Conservation (phyloP, 2,329 filamentous ascomycete genomes). For the Talaromyces sp. region DNA sequence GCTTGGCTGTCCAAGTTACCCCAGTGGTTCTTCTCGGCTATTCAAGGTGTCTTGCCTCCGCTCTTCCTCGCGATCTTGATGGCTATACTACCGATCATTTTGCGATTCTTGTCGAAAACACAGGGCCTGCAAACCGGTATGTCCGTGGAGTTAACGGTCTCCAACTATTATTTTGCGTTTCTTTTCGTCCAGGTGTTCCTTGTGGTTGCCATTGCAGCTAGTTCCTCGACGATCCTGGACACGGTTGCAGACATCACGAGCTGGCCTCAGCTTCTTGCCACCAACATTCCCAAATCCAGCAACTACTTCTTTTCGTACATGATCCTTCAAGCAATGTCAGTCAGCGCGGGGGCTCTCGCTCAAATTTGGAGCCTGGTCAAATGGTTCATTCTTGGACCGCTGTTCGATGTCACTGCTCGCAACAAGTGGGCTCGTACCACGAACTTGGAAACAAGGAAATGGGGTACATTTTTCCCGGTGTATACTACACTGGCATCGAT, state of each 20-base stretch:
- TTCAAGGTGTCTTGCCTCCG: slow-evolving; percentile 84
- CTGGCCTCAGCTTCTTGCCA: slow-evolving; percentile 66
- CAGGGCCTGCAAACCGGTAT: slow-evolving; percentile 81
- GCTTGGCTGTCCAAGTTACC: slow-evolving; percentile 62
- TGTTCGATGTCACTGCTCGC: slow-evolving; percentile 74
- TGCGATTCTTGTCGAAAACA: slow-evolving; percentile 65
- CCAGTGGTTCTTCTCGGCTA: slow-evolving; percentile 54
- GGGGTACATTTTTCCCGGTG: slow-evolving; percentile 91
- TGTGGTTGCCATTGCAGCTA: slow-evolving; percentile 79
- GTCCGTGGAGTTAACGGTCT: slow-evolving; percentile 73
- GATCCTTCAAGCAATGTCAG: slow-evolving; percentile 86
- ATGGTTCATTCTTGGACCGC: slow-evolving; percentile 75
- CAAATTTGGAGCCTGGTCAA: slow-evolving; percentile 73
- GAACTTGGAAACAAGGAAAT: slow-evolving; percentile 68
- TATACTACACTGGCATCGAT: slow-evolving; percentile 98
- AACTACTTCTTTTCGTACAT: slow-evolving; percentile 99
- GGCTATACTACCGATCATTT: slow-evolving; percentile 71
- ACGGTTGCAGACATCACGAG: slow-evolving; percentile 62
- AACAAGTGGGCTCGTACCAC: slow-evolving; percentile 86
- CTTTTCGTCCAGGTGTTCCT: slow-evolving; percentile 93
- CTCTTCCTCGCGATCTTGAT: slow-evolving; percentile 71
- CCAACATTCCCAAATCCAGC: slow-evolving; percentile 75
- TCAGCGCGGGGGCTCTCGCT: slow-evolving; percentile 80
- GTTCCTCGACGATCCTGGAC: slow-evolving; percentile 61
- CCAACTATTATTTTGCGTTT: slow-evolving; percentile 89